Base-by-base conservation (phyloP, 352 stramenopile genomes). In the Thraustochytrium sp. region DNA sequence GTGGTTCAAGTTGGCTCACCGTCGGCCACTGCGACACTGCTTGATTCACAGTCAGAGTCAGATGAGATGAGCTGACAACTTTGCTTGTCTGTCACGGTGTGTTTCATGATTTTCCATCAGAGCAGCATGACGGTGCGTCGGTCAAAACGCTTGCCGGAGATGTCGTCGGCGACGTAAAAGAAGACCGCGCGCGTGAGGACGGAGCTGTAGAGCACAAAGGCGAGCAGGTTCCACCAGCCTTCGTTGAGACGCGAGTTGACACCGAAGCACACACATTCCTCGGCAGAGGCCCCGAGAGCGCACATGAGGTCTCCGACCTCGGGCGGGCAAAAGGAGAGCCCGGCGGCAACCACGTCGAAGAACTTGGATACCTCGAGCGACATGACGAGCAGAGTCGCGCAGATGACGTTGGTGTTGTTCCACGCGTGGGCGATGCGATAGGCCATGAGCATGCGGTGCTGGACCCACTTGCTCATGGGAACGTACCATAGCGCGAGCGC, bases 341-440 rank as follows among this genome's bases (percentile, higher is more conserved):
- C 65, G 8, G 42, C 36, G 8, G 65, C 65, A 75, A 77, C 65
- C 31, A 77, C 65, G 65, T 77, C 65, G 46, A 77, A 77, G 37
- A 77, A 77, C 26, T 44, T 55, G 8, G 13, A 55, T 18, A 77
- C 49, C 31, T 77, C 65, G 23, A 77, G n/a, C 2, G 65, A 77
- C 65, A 77, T 77, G 31, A 77, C 49, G 37, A 77, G 37, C 36
- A 77, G 34, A 11, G 42, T 62, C 13, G 65, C 65, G 65, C 65
- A 77, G 26, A 77, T 55, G 16, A 77, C 65, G 31, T 77, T 77
- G 23, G 65, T 77, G 18, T 23, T 64, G 65, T 77, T 77, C 65
- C 65, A 77, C 13, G 65, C 42, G 26, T 77, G 21, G 40, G 26
- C 21, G 49, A 77, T 62, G 18, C 65, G 65, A n/a, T 64, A 62